Base-by-base conservation (phyloP, 305 asterid species). In the Fraxinus velutina region DNA sequence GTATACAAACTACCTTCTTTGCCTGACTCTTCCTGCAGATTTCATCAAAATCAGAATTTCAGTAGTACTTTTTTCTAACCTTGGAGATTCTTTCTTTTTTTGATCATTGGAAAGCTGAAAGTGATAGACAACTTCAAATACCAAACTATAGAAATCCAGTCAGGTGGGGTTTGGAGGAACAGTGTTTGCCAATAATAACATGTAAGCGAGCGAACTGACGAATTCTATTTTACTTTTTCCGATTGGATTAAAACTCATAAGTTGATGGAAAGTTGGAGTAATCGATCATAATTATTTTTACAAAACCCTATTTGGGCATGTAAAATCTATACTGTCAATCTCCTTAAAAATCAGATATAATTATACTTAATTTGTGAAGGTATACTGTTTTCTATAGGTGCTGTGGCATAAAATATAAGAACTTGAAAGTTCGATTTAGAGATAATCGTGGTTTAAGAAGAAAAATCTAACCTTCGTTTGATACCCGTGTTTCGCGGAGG, bases 1-100 rank as follows among this genome's bases (percentile, higher is more conserved):
- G 98, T 77, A 95, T 91, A 66, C 97, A 95, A 13, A 95, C 97
- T 2, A 95, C 99, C 88, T 92, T 95, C 90, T 93, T 95, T n/a
- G 97, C 93, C 88, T 91, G 97, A 78, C 91, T 90, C 89, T 92
- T 95, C 87, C 99, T 95, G 90, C 27, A 77, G 3, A 64, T 19
- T 62, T 30, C 68, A 85, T 36, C 0, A 36, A 79, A 73, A 52
- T 76, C 21, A 80, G 12, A 76, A 33, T 19, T 81, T n/a, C 21
- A 52, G 17, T 13, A 30, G 36, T 19, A 21, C 21, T 15, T n/a
- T 50, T 50, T 50, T 50, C 21, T 15, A 12, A 44, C 55, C 55
- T 44, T 44, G n/a, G 5, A 39, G n/a, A 44, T 12, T 44, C 55
- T 44, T 44, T 12, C 37, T 80, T 75, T 36, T 36, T 36, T 36